A percentile compares a stretch with the other conserved stretches of the same genome.
Conservation (phyloP, 805 yeast genomes). For the Pichia scutulata region DNA sequence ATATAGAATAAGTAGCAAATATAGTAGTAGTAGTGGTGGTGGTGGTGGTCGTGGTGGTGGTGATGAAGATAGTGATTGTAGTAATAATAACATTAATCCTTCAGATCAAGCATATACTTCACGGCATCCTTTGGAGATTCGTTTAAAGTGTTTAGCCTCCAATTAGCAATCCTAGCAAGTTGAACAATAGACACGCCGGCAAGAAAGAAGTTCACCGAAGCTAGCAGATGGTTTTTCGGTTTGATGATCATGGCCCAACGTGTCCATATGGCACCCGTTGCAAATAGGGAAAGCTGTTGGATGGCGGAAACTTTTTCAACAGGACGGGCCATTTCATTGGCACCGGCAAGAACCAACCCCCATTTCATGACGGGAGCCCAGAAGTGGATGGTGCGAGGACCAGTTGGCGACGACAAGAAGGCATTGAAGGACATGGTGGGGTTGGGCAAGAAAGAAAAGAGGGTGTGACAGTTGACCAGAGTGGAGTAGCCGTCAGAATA, state of each 20-base stretch:
- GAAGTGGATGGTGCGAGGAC: conserved; percentile 95
- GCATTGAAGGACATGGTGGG: conserved; percentile 39
- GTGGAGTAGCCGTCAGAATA: too few species aligned
- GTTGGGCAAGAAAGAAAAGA: background rate
- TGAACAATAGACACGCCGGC: conserved; percentile 88
- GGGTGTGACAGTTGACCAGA: background rate
- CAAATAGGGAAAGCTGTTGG: conserved; percentile 76
- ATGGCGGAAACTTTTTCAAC: conserved; percentile 88
- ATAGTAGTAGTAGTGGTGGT: too few species aligned
- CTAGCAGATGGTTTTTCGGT: conserved; percentile 81
- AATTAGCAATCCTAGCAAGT: conserved; percentile 59
- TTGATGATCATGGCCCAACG: conserved; percentile 93
- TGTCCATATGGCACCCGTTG: conserved; percentile 95
- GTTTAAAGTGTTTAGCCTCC: conserved; percentile 52
- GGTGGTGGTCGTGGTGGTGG: too few species aligned
- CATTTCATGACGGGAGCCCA: conserved; percentile 81
- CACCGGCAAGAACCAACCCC: conserved; percentile 89
- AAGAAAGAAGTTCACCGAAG: conserved; percentile 89
- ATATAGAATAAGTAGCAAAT: too few species aligned
- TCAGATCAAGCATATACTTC: conserved; percentile 51
- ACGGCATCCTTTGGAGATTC: conserved; percentile 51
- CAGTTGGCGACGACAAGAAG: conserved; percentile 80
- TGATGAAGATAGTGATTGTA: too few species aligned
- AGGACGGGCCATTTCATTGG: conserved; percentile 80
- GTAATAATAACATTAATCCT: too few species aligned